These are phyloP conservation scores for Solanum hybrid DNA, from an alignment of 305 asterid genomes.

Conservation along the genomic window DNA sequence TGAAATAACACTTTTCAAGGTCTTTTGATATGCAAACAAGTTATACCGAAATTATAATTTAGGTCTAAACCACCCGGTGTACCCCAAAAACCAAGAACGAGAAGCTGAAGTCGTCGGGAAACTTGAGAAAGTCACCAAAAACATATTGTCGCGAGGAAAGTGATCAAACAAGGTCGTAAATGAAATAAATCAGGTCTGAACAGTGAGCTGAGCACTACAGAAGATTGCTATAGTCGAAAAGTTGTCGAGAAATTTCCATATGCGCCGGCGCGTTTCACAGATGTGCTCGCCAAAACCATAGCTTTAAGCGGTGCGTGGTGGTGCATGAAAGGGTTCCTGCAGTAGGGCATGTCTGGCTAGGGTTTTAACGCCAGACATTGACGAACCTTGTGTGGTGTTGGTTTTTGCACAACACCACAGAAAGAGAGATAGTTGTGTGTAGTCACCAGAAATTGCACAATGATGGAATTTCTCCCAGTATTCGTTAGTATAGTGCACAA, in stretches of 20 bases:
- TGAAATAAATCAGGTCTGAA: background rate
- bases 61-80: background rate
- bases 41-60: background rate
- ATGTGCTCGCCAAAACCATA: background rate
- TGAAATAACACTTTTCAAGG: background rate
- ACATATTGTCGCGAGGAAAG: background rate
- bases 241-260: background rate
- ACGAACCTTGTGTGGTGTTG: background rate
- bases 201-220: background rate
- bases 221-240: background rate
- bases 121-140: background rate
- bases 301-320: background rate
- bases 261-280: background rate
- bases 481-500: background rate
- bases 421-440: background rate
- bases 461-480: background rate
- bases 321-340: background rate
- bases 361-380: background rate
- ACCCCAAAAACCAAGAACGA: background rate
- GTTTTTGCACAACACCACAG: background rate
- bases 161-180: background rate
- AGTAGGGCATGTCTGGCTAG: background rate
- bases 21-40: background rate
- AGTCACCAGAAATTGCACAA: background rate
- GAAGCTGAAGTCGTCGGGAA: background rate